phyloP scores from a whole-genome alignment of 352 stramenopile genomes.

The Globisporangium cystogenes region DNA sequence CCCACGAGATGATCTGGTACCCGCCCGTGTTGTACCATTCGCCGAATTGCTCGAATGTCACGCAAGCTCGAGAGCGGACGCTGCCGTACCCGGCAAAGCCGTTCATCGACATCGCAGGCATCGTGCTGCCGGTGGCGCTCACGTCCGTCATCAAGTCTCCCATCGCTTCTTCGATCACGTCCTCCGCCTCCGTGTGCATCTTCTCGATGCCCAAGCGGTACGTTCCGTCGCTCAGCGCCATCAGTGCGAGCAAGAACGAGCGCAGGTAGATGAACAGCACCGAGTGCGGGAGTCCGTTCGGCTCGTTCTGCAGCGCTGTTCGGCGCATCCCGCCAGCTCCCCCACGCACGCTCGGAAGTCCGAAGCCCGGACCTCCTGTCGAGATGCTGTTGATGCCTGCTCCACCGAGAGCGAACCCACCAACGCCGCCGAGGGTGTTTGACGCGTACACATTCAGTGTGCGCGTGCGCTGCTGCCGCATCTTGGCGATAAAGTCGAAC shows the following conservation, averaged over 20 bases:
- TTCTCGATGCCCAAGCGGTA: constrained; percentile 81
- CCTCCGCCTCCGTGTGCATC: constrained; percentile 82
- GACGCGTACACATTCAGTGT: constrained; percentile 63
- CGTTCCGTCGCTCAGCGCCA: constrained; percentile 81
- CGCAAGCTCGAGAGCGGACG: constrained; percentile 48
- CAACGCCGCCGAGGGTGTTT: constrained; percentile 20
- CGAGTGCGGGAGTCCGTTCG: constrained; percentile 65
- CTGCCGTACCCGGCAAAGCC: constrained; percentile 59
- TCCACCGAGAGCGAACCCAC: constrained; percentile 13
- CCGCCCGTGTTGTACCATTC: constrained; percentile 87
- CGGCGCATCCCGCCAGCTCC: constrained; percentile 27
- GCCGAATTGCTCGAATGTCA: constrained; percentile 90
- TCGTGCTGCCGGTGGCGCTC: constrained; percentile 30
- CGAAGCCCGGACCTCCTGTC: constrained; percentile 42
- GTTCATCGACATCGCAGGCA: constrained; percentile 17
- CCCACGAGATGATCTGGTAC: constrained; percentile 80
- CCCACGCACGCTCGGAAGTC: constrained; percentile 50
- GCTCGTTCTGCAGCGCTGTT: constrained; percentile 31
- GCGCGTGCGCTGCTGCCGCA: constrained; percentile 70
- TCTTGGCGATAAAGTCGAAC: constrained; percentile 86
- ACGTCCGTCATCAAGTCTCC: constrained; percentile 83
- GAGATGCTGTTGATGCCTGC: constrained; percentile 40
- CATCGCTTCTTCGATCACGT: constrained; percentile 84
- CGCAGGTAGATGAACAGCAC: constrained; percentile 85
- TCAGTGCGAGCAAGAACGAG: constrained; percentile 78